phyloP scores from a whole-genome alignment of 352 stramenopile species.

The Aphanomyces astaci region DNA sequence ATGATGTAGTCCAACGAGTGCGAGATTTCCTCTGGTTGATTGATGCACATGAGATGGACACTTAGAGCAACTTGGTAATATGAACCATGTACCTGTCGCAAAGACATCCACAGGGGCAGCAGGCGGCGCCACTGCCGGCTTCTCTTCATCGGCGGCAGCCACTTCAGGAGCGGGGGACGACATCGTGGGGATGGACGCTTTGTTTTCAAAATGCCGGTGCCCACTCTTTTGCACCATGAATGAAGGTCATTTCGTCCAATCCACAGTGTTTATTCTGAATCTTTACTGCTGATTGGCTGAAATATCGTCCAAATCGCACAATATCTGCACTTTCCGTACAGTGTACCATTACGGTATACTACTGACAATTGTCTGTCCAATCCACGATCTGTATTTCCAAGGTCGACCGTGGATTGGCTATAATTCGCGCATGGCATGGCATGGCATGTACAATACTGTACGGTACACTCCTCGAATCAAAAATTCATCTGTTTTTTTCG shows the following conservation, averaged over 20 bases:
- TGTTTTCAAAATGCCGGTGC: neutral
- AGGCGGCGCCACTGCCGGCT: neutral
- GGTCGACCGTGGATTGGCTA: neutral
- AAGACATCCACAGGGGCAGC: slow-evolving; percentile 8
- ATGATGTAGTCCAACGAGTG: slow-evolving; percentile 76
- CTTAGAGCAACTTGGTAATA: too few species aligned
- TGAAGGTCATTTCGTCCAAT: slow-evolving; percentile 10
- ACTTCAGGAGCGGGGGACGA: neutral
- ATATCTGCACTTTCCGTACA: too few species aligned
- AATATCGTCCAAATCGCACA: neutral
- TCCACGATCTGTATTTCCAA: neutral
- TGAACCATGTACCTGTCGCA: slow-evolving; percentile 8
- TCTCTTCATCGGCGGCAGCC: neutral
- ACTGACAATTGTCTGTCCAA: too few species aligned
- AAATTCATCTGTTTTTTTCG: neutral
- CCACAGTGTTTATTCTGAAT: neutral
- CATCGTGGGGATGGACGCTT: too few species aligned
- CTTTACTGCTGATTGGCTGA: neutral
- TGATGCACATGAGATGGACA: neutral
- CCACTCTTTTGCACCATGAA: neutral
- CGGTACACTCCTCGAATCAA: too few species aligned
- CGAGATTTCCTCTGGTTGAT: slow-evolving; percentile 56
- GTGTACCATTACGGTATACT: too few species aligned
- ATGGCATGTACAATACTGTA: neutral
- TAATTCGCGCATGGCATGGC: neutral